Base-by-base conservation (phyloP, 768 basidiomycete species). In the Galerina marginata region DNA sequence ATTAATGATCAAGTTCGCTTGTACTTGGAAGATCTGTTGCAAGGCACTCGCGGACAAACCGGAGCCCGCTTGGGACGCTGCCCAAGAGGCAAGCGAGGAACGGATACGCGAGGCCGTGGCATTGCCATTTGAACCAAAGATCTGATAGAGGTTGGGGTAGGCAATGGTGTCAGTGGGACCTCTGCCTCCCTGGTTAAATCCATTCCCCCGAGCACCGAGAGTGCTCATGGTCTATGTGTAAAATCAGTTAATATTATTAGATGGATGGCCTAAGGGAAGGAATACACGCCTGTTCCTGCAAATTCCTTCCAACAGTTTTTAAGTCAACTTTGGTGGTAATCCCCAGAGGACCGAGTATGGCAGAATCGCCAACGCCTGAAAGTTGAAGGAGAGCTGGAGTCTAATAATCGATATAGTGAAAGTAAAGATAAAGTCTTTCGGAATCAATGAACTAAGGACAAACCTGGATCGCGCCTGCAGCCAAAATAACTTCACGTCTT, bases 361-460 rank as follows among this genome's bases (percentile, higher is more conserved):
- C 67, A 0, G 81, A 71, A 66, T 86, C 83, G 3, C 86, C 86
- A 56, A 87, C 81, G 0, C 86, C 86, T 12, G 85, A 86, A 1
- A 84, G 77, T 67, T 86, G 83, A 12, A 84, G 75, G 9, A 84
- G 72, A 2, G 74, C 75, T 4, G 83, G 83, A 0, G 79, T 78
- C 76, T 81, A 33, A 33, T 7, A 7, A 33, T 2, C 29, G 36
- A n/a, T 11, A 12, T 11, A 12, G 46, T 14, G 52, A 36, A 3
- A 26, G 14, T 49, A 26, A 26, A 15, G 15, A 3, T 49, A 40
- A 12, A 7, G 29, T 3, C 29, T 33, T 33, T 55, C 9, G 15
- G 36, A 9, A 26, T 45, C 23, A 26, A 39, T 14, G 9, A 52
- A 39, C 14, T 9, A 9, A 14, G 9, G 14, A 5, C 12, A 40